A percentile compares a stretch with the other conserved stretches of the same genome.
Conservation (phyloP, 2,329 filamentous ascomycete species). For the Pochonia chlamydosporia region DNA sequence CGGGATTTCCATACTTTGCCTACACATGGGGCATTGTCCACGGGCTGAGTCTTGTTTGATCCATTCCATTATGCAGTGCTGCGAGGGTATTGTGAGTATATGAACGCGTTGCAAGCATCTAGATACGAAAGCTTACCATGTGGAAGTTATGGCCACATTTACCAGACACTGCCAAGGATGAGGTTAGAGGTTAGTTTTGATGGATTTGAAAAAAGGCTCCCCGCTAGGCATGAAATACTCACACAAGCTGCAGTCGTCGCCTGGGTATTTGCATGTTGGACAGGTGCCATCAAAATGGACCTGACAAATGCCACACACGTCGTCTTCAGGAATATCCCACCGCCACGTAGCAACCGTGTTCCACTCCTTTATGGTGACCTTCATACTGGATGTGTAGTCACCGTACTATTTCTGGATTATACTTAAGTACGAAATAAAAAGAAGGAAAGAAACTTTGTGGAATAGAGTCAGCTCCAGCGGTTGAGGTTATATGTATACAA, state of each 20-base stretch:
- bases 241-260: slow-evolving; percentile 92
- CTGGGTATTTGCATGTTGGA: slow-evolving; percentile 95
- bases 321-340: slow-evolving; percentile 95
- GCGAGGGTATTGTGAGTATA: slow-evolving; percentile 3
- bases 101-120: neutral
- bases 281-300: slow-evolving; percentile 97
- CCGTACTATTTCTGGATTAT: too few species aligned
- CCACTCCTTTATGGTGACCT: slow-evolving; percentile 91
- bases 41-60: slow-evolving; percentile 91
- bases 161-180: slow-evolving; percentile 67
- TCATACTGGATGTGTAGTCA: too few species aligned
- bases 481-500: neutral
- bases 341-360: slow-evolving; percentile 93
- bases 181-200: too few species aligned
- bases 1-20: slow-evolving; percentile 62
- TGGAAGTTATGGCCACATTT: slow-evolving; percentile 98
- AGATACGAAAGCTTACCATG: slow-evolving; percentile 56
- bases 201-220: too few species aligned
- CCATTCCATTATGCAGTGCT: slow-evolving; percentile 97
- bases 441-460: too few species aligned
- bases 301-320: slow-evolving; percentile 97
- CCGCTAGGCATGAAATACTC: too few species aligned
- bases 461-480: too few species aligned
- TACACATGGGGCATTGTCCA: slow-evolving; percentile 95
- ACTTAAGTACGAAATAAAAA: neutral